A percentile compares a stretch with the other conserved stretches of the same genome.
These are phyloP conservation scores for Colletotrichum simmondsii DNA, from an alignment of 2,329 filamentous ascomycete genomes.

Conservation along the genomic window DNA sequence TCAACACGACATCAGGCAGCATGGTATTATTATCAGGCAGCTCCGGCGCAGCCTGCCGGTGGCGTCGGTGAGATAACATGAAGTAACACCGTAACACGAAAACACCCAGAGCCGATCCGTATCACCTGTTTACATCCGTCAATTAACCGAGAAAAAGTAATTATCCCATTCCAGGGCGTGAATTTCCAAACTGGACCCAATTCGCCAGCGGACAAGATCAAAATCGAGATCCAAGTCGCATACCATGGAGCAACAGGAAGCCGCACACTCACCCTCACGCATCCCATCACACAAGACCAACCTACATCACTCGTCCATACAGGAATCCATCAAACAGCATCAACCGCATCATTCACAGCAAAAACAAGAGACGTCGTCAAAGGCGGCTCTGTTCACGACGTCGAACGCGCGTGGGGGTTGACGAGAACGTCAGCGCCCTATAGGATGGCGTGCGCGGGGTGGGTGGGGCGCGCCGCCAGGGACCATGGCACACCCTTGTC, in stretches of 20 bases:
- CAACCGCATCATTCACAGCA: background rate
- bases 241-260: background rate
- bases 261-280: background rate
- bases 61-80: too few relatives aligned
- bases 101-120: too few relatives aligned
- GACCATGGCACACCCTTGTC: constrained; percentile 33
- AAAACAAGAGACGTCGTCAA: constrained; percentile 27
- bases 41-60: too few relatives aligned
- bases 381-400: constrained; percentile 18
- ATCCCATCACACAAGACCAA: background rate
- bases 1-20: too few relatives aligned
- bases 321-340: background rate
- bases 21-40: rapidly evolving
- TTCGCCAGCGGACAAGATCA: too few relatives aligned
- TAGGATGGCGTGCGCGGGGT: constrained; percentile 34
- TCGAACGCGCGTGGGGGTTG: constrained; percentile 27
- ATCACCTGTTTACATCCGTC: rapidly evolving
- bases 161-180: too few relatives aligned
- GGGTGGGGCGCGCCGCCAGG: constrained; percentile 24
- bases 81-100: too few relatives aligned
- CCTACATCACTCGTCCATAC: too few relatives aligned
- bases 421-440: constrained; percentile 33
- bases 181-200: too few relatives aligned
- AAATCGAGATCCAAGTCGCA: background rate
- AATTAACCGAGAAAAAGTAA: too few relatives aligned